Evolutionary conservation across 1,284 basidiomycete genomes (phyloP), one percentile per base, ranked within the genome.

Genomic region (Malassezia obtusa): DNA sequence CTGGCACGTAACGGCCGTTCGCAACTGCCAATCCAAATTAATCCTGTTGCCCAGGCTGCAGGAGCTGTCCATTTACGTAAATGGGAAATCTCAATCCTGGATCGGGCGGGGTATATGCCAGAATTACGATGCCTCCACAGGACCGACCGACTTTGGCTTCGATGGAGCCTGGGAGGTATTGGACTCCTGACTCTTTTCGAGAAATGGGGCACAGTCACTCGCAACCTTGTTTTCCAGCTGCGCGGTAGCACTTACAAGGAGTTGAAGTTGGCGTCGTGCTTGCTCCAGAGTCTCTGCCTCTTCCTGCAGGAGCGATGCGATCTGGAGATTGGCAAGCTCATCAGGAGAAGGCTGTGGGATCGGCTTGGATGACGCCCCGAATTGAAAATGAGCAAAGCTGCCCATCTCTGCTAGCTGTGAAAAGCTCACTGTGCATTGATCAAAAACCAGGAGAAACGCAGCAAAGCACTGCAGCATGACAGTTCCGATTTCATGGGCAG

Each of bases 271-370:
- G 12, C 33, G 32, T 9, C 39, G 24, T 5, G 53, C 53, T 32
- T 56, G 48, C 3, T 11, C 12, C 1, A 56, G 47, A 15, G 43
- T 56, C 12, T 41, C 28, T 9, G 53, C 41, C 32, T 45, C 48
- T 32, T 50, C 32, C 10, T 35, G 48, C 12, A 56, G 11, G n/a
- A 38, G 10, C 22, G 31, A 15, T 5, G 30, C 31, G 15, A 56
- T 33, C 7, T 47, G 36, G 2, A 11, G 5, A 12, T 35, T 37
- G 1, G n/a, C 4, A 6, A 37, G 9, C 1, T 22, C 45, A 1
- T 26, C 30, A 8, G 45, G 37, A 9, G 44, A 26, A n/a, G 39
- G 19, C 5, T 32, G 10, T 3, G 17, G 14, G 7, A 44, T 12
- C 4, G 45, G 33, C 22, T 48, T 10, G 9, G 21, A 28, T n/a